Evolutionary conservation across 2,329 filamentous ascomycete species (phyloP).

Genomic region (Aspergillus pseudoglaucus): DNA sequence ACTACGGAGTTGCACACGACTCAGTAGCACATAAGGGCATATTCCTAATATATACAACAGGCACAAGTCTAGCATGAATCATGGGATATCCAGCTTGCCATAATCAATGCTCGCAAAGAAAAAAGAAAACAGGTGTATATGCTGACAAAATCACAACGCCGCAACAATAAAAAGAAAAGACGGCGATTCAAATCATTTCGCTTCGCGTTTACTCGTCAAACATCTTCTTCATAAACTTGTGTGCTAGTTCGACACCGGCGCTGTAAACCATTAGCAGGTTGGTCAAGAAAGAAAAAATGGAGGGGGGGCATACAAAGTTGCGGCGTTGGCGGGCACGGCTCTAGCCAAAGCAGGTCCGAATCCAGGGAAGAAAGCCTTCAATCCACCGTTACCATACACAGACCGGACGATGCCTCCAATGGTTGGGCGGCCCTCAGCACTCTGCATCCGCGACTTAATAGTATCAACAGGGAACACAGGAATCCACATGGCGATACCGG

Average conservation of each 20-base stretch:
- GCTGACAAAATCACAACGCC: conserved; percentile 4
- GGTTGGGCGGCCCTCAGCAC: conserved; percentile 75
- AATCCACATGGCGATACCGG: conserved; percentile 98
- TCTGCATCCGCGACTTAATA: conserved; percentile 90
- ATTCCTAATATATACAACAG: neutral
- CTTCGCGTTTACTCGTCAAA: conserved; percentile 28
- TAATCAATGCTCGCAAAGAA: neutral
- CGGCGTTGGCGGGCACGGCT: conserved; percentile 92
- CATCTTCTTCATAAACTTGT: conserved; percentile 44
- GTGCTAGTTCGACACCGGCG: conserved; percentile 45
- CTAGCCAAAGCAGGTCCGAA: conserved; percentile 87
- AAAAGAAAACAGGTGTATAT: conserved; percentile 1
- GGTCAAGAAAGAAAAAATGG: neutral
- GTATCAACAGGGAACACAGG: conserved; percentile 97
- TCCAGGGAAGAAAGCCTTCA: conserved; percentile 94
- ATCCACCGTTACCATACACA: conserved; percentile 74
- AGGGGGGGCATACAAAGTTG: conserved; percentile 60
- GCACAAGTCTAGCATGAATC: no score
- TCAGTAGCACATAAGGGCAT: neutral
- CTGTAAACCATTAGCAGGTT: conserved; percentile 18
- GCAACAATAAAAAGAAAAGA: conserved; percentile 2
- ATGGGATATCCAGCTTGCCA: no score
- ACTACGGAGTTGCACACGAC: no score
- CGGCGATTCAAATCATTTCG: conserved; percentile 4
- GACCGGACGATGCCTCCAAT: conserved; percentile 72